Evolutionary conservation across 768 basidiomycete species (phyloP).

Genomic region (Lactarius psammicola): DNA sequence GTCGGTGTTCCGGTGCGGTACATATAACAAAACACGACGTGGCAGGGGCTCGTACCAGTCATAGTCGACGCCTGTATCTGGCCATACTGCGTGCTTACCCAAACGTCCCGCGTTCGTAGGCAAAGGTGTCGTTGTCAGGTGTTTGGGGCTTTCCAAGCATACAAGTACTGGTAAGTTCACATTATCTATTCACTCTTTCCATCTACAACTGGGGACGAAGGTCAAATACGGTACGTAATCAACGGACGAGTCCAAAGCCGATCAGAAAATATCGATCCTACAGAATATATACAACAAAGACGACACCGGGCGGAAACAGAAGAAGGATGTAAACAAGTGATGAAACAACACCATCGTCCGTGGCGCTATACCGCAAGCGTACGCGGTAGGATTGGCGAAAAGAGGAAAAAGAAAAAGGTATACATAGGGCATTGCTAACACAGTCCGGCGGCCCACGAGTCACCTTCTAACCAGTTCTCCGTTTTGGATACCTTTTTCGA

Average conservation of each 20-base stretch:
- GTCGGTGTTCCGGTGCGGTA: too few species aligned
- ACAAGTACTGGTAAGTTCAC: background rate
- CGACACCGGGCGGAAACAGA: background rate
- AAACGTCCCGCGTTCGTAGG: too few species aligned
- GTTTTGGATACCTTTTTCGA: background rate
- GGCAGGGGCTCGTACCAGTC: too few species aligned
- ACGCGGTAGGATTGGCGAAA: background rate
- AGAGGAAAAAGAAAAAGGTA: background rate
- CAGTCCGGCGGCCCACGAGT: background rate
- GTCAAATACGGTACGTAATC: background rate
- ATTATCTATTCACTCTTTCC: too few species aligned
- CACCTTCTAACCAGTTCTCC: background rate
- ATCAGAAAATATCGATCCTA: background rate
- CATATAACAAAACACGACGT: too few species aligned
- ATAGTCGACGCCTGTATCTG: too few species aligned
- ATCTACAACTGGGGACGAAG: background rate
- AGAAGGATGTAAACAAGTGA: background rate
- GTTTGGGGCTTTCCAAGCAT: background rate
- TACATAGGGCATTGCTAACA: background rate
- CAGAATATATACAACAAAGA: background rate
- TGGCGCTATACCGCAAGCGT: background rate
- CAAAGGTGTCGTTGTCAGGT: background rate
- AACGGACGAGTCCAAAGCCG: too few species aligned
- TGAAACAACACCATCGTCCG: background rate
- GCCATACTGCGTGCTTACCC: too few species aligned